Base-by-base conservation (phyloP, 768 basidiomycete species). In the Tephrocybe sp. region DNA sequence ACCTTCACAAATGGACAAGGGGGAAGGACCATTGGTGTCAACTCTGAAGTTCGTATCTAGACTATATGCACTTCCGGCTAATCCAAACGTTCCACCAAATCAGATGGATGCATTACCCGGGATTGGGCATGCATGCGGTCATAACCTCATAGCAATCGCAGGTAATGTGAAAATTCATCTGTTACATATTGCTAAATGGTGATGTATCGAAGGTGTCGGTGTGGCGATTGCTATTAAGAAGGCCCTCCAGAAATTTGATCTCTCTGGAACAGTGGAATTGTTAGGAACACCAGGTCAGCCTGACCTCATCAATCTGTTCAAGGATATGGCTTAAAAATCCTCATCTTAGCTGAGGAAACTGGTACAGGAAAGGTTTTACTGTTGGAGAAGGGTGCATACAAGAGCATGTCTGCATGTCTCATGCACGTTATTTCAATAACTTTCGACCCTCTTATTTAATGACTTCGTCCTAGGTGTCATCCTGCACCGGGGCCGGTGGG, bases 401-500 rank as follows among this genome's bases (percentile, higher is more conserved):
- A 85, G 42, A 83, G 73, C 4, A 88, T 93, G 82, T 83, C 80
- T 46, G 77, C 78, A 3, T 90, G 90, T 58, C 65, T 91, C 47
- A 89, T 89, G 89, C 83, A 52, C 18, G 72, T 59, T 4, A 6
- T 19, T 21, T 12, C 18, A 5, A 6, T 46, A 7, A 19, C 16
- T 34, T 15, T 2, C 10, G 5, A 13, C n/a, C 1, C 15, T 19
- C 11, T 29, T 38, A 40, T 22, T 33, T 10, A n/a, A 38, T 46
- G 29, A 33, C 25, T n/a, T 34, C 30, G 43, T 19, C 8, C 12
- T 40, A 88, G 88, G 85, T 89, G 84, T 56, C 88, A 89, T 56
- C 87, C 90, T n/a, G 86, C 84, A 24, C 83, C 88, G 15, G 89
- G 90, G 0, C 87, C 87, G 1, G 73, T 79, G 4, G 74, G 76